Conservation (phyloP, 73 alveolate species). For the Tetrahymena thermophila region DNA sequence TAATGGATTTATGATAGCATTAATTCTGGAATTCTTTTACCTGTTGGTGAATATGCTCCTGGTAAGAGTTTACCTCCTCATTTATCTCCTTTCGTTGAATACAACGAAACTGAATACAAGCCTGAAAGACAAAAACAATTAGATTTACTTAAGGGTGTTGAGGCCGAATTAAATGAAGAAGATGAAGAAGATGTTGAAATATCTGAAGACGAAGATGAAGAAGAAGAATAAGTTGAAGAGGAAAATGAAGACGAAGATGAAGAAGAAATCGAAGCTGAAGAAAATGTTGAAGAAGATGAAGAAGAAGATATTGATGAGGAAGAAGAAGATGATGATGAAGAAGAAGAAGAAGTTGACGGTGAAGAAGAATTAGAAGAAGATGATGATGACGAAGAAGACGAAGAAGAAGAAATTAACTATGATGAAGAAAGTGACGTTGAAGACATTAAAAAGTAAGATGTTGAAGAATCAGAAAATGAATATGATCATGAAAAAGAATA, state of each 20-base stretch:
- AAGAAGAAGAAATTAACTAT: neutral
- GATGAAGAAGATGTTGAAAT: neutral
- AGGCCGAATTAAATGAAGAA: neutral
- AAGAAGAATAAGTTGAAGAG: conserved; percentile 9
- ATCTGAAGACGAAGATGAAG: neutral
- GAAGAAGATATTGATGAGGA: conserved; percentile 44
- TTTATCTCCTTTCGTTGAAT: conserved; percentile 36
- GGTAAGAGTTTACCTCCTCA: conserved; percentile 49
- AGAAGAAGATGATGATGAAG: conserved; percentile 61
- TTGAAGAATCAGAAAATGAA: conserved; percentile 35
- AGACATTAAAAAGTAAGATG: conserved; percentile 7
- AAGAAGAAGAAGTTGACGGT: conserved; percentile 36
- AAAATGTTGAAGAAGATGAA: conserved; percentile 33
- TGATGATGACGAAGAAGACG: conserved; percentile 6
- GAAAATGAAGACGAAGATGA: conserved; percentile 50
- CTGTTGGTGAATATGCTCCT: conserved; percentile 36
- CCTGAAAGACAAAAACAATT: conserved; percentile 20
- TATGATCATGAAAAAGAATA: neutral
- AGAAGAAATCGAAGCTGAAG: conserved; percentile 63
- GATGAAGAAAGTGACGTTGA: conserved; percentile 21
- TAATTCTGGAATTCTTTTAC: conserved; percentile 1
- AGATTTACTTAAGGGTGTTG: neutral
- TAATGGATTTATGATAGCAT: conserved; percentile 40
- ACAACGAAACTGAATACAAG: conserved; percentile 4
- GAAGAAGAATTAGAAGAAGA: conserved; percentile 52